phyloP scores from a whole-genome alignment of 768 basidiomycete genomes.

The Termitomyces sp. region DNA sequence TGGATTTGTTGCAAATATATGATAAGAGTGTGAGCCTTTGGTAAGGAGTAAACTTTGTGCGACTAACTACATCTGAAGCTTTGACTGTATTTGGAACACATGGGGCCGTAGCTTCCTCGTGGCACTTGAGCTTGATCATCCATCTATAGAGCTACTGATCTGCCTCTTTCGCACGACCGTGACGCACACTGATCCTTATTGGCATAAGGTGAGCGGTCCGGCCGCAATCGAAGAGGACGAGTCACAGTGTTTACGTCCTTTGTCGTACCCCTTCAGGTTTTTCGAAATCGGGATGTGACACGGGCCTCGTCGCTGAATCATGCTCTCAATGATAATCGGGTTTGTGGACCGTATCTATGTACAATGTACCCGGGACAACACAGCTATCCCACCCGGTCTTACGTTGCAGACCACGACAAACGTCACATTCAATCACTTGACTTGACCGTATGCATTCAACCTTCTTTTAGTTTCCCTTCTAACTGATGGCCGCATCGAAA shows the following conservation, averaged over 20 bases:
- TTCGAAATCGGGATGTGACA: too few species aligned
- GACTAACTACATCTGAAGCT: too few species aligned
- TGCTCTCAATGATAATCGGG: not conserved
- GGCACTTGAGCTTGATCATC: not conserved
- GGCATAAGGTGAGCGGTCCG: too few species aligned
- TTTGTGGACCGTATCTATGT: too few species aligned
- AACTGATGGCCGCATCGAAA: not conserved
- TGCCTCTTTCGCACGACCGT: not conserved
- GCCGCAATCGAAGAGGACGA: too few species aligned
- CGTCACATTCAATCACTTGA: not conserved
- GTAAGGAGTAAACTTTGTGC: too few species aligned
- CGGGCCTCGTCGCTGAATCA: not conserved
- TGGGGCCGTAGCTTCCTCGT: not conserved
- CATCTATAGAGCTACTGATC: not conserved
- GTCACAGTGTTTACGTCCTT: too few species aligned
- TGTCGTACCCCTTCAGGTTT: not conserved
- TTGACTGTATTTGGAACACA: not conserved
- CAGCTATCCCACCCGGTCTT: not conserved
- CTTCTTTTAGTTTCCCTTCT: not conserved
- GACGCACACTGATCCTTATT: not conserved
- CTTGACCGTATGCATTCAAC: not conserved
- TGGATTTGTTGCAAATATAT: not conserved
- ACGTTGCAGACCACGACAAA: not conserved
- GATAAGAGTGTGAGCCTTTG: not conserved
- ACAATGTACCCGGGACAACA: too few species aligned